A percentile compares a stretch with the other conserved stretches of the same genome.
Conservation (phyloP, 371 early-diverging fungal genomes). For the Encephalitozoon cuniculi region DNA sequence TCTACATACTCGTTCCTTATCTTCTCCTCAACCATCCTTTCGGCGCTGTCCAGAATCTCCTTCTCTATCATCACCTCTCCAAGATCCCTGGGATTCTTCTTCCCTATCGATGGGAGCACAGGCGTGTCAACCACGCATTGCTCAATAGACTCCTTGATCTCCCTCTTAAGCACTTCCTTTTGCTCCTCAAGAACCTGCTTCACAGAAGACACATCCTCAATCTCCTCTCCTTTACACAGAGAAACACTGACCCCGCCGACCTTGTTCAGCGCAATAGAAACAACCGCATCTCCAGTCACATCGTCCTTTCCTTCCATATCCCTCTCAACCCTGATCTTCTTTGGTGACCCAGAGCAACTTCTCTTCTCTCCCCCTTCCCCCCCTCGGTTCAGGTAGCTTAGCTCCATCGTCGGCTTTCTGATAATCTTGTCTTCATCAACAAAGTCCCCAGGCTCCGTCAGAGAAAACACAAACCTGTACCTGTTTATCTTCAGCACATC, state of each 20-base stretch:
- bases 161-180: conserved; percentile 11
- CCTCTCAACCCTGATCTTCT: background rate
- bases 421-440: background rate
- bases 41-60: conserved; percentile 27
- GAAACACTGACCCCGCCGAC: background rate
- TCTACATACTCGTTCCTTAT: background rate
- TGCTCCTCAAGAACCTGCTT: conserved; percentile 18
- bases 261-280: conserved; percentile 4
- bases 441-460: conserved; percentile 4
- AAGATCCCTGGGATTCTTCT: conserved; percentile 3
- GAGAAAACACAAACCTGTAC: conserved; percentile 6
- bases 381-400: background rate
- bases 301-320: background rate
- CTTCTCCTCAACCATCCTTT: conserved; percentile 6
- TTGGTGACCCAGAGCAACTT: background rate
- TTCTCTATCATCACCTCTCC: conserved; percentile 33
- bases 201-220: background rate
- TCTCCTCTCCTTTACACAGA: background rate
- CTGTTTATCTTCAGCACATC: background rate
- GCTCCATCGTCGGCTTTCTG: background rate
- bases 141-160: conserved; percentile 32
- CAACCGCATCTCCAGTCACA: background rate
- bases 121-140: conserved; percentile 14
- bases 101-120: background rate
- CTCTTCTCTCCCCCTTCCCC: background rate